Conservation (phyloP, 352 stramenopile species). For the Phytopythium boreale region DNA sequence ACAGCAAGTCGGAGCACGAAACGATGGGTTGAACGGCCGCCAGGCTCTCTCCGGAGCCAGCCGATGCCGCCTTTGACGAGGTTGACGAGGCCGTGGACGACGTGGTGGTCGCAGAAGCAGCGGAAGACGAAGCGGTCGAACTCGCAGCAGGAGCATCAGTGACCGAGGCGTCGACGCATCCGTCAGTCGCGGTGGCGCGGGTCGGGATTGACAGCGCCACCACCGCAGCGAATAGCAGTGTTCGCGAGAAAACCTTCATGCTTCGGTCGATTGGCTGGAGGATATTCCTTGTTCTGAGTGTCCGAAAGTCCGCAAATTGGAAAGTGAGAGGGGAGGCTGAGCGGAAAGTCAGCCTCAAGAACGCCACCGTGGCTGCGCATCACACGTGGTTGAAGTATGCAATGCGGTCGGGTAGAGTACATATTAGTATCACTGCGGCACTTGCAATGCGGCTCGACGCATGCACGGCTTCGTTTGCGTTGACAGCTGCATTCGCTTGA, state of each 20-base stretch:
- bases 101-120: not conserved
- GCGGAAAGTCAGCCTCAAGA: too few species aligned
- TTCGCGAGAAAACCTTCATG: not conserved
- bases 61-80: conserved; percentile 2
- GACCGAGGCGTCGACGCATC: conserved; percentile 11
- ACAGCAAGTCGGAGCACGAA: conserved; percentile 17
- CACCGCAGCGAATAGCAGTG: not conserved
- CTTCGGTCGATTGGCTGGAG: not conserved
- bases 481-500: too few species aligned
- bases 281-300: not conserved
- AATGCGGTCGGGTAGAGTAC: too few species aligned
- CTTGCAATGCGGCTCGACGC: too few species aligned
- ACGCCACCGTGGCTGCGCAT: not conserved
- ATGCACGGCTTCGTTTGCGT: too few species aligned
- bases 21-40: conserved; percentile 20
- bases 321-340: not conserved
- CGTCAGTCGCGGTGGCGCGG: conserved; percentile 1
- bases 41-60: conserved; percentile 16
- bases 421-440: too few species aligned
- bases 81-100: not conserved
- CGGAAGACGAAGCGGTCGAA: not conserved
- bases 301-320: not conserved
- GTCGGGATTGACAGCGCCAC: not conserved
- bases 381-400: not conserved
- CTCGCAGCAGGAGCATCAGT: conserved; percentile 6